These are phyloP conservation scores for Aspergillus neoniger DNA, from an alignment of 2,329 filamentous ascomycete genomes.

Conservation along the genomic window DNA sequence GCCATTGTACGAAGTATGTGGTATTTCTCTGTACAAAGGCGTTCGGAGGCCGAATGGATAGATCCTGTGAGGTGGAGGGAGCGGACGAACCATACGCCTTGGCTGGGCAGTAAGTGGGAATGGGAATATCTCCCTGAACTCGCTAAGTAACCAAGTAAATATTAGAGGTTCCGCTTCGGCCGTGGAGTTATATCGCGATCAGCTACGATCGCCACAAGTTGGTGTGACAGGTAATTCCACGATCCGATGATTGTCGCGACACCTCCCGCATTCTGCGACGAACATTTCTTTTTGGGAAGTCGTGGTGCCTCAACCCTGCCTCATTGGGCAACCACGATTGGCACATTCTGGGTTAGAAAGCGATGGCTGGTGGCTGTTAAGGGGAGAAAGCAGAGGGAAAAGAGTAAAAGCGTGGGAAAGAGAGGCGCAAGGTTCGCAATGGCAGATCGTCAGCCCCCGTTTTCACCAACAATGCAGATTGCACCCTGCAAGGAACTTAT, in stretches of 20 bases:
- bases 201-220: neutral
- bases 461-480: neutral
- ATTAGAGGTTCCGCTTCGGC: no score
- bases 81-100: no score
- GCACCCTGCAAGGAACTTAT: slow-evolving; percentile 8
- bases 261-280: neutral
- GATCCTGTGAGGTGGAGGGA: no score
- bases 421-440: neutral
- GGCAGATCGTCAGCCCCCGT: neutral
- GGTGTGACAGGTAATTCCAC: slow-evolving; percentile 1
- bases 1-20: no score
- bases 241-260: neutral
- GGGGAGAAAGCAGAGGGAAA: neutral
- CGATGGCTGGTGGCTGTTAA: neutral
- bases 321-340: slow-evolving; percentile 2
- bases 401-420: slow-evolving; percentile 1
- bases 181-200: neutral
- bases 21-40: no score
- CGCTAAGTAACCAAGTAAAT: no score
- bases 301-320: neutral
- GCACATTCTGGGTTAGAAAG: slow-evolving; percentile 1
- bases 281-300: neutral
- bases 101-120: no score
- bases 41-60: no score
- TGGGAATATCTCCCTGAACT: no score